Percentiles rank a stretch among this genome's conserved stretches.
phyloP scores from a whole-genome alignment of 2,329 filamentous ascomycete genomes.

The Xylaria polymorpha region DNA sequence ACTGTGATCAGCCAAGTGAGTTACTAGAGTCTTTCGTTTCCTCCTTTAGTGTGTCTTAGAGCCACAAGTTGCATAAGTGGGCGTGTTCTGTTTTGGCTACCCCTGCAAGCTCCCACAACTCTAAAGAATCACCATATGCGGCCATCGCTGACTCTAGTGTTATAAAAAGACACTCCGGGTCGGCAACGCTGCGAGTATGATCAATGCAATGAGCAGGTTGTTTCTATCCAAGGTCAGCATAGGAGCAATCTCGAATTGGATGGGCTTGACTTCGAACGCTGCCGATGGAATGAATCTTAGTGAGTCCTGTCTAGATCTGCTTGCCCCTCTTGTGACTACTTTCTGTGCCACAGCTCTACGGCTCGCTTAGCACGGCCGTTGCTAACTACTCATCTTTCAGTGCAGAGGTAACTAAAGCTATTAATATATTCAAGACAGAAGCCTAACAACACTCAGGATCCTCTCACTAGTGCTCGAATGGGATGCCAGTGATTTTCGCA shows the following conservation, averaged over 20 bases:
- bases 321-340: background rate
- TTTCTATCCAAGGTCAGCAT: conserved; percentile 83
- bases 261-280: conserved; percentile 75
- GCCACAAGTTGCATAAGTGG: background rate
- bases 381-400: conserved; percentile 32
- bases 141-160: background rate
- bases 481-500: conserved; percentile 78
- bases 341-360: background rate
- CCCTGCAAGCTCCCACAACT: background rate
- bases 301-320: conserved; percentile 9
- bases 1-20: conserved; percentile 70
- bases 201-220: conserved; percentile 77
- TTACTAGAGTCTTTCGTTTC: background rate
- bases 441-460: conserved; percentile 62
- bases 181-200: conserved; percentile 85
- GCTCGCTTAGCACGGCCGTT: background rate
- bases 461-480: conserved; percentile 78
- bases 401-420: conserved; percentile 64
- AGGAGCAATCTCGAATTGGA: conserved; percentile 80
- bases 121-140: background rate
- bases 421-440: background rate
- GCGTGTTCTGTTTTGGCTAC: background rate
- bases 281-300: conserved; percentile 82
- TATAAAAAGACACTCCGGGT: conserved; percentile 68
- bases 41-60: background rate